Base-by-base conservation (phyloP, 2,329 filamentous ascomycete species). In the Aspergillus novoparasiticus region DNA sequence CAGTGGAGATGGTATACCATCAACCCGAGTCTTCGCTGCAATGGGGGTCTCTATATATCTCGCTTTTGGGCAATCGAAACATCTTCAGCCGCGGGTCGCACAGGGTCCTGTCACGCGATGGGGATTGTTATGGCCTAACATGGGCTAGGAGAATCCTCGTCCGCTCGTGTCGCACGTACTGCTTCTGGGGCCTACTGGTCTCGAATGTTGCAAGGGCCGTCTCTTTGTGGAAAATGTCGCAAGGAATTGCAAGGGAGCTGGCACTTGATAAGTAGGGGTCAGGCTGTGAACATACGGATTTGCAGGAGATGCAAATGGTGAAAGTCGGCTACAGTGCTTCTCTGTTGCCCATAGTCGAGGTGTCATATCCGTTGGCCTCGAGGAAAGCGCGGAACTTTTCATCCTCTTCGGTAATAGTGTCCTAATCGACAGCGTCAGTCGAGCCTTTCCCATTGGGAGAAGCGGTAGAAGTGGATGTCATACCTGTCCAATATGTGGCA, bases 381-480 rank as follows among this genome's bases (percentile, higher is more conserved):
- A 97, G 81, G 73, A 90, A 97, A 21, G 80, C 85, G 39, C 91
- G 86, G 81, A 97, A 97, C 50, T 85, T 85, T 10, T 82, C 73
- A 72, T 97, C 93, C 77, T 97, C 94, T 19, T 85, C 72, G 0
- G 89, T 86, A 66, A 97, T 96, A 0, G 92, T 96, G 71, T 97
- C 90, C 79, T 96, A 56, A 32, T 28, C 3, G 50, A 36, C n/a
- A 85, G 36, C 32, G 85, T n/a, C 2, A 69, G 63, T 10, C 34
- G 23, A 19, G 26, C 4, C 14, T 46, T 3, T 21, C 28, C 36
- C 30, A 1, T 19, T 21, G 8, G 11, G 19, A 14, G n/a, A 39
- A 14, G 48, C 11, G 46, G 16, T n/a, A 3, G 28, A 45, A 36
- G 28, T 45, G 21, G 23, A 14, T 43, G 64, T 6, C 70, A 14